Percentiles rank a stretch among this genome's conserved stretches.
These are phyloP conservation scores for Phytophthora tentaculata DNA, from an alignment of 352 stramenopile species.

Conservation along the genomic window DNA sequence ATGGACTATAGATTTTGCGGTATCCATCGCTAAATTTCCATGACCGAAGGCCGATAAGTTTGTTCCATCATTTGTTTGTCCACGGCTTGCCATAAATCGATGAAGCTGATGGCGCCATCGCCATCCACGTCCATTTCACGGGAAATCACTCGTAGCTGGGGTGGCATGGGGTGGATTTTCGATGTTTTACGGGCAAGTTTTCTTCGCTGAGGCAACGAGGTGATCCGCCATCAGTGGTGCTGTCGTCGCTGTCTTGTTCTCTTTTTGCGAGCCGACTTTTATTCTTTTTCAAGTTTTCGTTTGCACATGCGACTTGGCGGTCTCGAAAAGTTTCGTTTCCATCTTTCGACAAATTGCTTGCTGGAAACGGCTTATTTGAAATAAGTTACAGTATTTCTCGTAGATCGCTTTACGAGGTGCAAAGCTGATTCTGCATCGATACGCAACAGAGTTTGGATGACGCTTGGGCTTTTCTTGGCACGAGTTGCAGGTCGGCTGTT, in stretches of 20 bases:
- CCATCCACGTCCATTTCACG: constrained; percentile 57
- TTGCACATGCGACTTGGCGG: not conserved
- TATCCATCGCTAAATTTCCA: constrained; percentile 64
- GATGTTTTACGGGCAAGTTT: not conserved
- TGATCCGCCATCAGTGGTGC: not conserved
- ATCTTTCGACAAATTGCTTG: constrained; percentile 9
- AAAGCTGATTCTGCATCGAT: constrained; percentile 52
- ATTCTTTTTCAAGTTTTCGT: too few relatives aligned
- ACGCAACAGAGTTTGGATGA: constrained; percentile 54
- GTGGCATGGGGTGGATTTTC: not conserved
- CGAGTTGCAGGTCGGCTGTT: not conserved
- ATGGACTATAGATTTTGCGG: constrained; percentile 54
- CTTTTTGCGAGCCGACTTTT: not conserved
- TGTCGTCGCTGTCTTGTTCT: not conserved
- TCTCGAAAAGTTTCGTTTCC: not conserved
- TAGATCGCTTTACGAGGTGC: constrained; percentile 14
- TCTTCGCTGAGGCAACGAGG: too few relatives aligned
- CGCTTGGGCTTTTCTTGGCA: constrained; percentile 13
- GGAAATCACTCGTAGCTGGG: constrained; percentile 43
- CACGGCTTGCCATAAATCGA: constrained; percentile 52
- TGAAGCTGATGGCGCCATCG: constrained; percentile 56
- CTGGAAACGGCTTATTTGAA: too few relatives aligned
- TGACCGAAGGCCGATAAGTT: constrained; percentile 32
- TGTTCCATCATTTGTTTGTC: constrained; percentile 14
- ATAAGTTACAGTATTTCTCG: too few relatives aligned